Evolutionary conservation across 192 early-diverging fungal genomes (phyloP), one percentile per base, ranked within the genome.

Genomic region (Podochytrium sp.): DNA sequence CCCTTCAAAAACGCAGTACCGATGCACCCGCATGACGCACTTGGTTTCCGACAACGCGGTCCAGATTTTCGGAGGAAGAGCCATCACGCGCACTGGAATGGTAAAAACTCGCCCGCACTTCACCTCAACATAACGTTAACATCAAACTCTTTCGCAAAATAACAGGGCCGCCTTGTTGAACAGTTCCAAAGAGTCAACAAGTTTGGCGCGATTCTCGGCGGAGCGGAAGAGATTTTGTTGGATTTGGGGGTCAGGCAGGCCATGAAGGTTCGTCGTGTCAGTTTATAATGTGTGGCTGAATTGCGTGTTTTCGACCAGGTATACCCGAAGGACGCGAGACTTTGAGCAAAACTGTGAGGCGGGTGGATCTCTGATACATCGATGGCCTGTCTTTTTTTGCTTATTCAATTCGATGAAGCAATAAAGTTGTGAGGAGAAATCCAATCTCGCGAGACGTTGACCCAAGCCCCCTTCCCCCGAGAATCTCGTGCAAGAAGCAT

Each of bases 11-110:
- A n/a, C n/a, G 27, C 42, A 65, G 56, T 71, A 71, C 40, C 53
- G 57, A 25, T 71, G 59, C 74, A 92, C 91, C 20, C 76, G 91
- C 38, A 80, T 89, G 43, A 79, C 85, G 2, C 81, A 86, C 38
- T 40, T 83, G 42, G 89, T 92, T 10, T 78, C 85, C 27, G 91
- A 92, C 51, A 83, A 91, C 50, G 84, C 90, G 25, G 84, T 84
- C 23, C 91, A 92, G 78, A 91, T 92, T 79, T 91, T 92, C 80
- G 91, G 91, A 66, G 88, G 89, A n/a, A 79, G 91, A 30, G 91
- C 73, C 20, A 85, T 91, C 61, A 91, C 90, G 20, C 83, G 85
- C 40, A 88, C 87, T 35, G 91, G 91, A 53, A 92, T 92, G 91
- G 60, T 62, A 29, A 32, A 29, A 1, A 62, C 1, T 0, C 1